Base-by-base conservation (phyloP, 2,329 filamentous ascomycete species). In the Chrysoporthe deuterocubensis region DNA sequence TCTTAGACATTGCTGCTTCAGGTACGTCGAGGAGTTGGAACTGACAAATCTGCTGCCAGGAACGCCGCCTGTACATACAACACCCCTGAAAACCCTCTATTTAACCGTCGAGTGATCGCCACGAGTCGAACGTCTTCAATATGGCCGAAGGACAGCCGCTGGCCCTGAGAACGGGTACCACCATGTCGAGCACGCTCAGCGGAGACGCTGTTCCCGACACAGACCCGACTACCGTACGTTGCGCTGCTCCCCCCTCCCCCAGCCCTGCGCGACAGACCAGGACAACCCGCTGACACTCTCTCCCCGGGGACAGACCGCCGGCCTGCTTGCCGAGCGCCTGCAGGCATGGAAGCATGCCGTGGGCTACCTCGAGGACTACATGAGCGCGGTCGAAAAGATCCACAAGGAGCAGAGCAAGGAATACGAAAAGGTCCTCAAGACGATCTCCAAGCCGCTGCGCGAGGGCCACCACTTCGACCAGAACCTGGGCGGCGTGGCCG, bases 321-420 rank as follows among this genome's bases (percentile, higher is more conserved):
- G 87, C 52, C 86, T 98, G 62, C 90, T 99, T 71, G 85, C 90
- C 66, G 93, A 98, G 83, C 89, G 96, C 72, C 85, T 99, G 70
- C 91, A 92, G 75, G 96, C 96, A 59, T 99, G 94, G 94, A 98
- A 97, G 79, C 95, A 98, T 78, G 93, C 94, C 70, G 92, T 94
- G 71, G 92, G 85, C 67, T 95, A 97, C 76, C 85, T 99, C 60
- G 94, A 98, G 80, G 93, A 97, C 63, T 99, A 97, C 78, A 85
- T 98, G 75, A 83, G 83, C 42, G 90, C 92, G 7, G 92, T 94
- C 3, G 94, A 97, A 79, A 97, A 95, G 84, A 85, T 93, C 68
- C 91, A 97, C 76, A 91, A 90, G 76, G 86, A 88, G 13, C 91
- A 97, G 73, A 89, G 93, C 65, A 98, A 97, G 83, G 95, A 98